phyloP scores from a whole-genome alignment of 768 basidiomycete species.

The Amanita pseudoporphyria region DNA sequence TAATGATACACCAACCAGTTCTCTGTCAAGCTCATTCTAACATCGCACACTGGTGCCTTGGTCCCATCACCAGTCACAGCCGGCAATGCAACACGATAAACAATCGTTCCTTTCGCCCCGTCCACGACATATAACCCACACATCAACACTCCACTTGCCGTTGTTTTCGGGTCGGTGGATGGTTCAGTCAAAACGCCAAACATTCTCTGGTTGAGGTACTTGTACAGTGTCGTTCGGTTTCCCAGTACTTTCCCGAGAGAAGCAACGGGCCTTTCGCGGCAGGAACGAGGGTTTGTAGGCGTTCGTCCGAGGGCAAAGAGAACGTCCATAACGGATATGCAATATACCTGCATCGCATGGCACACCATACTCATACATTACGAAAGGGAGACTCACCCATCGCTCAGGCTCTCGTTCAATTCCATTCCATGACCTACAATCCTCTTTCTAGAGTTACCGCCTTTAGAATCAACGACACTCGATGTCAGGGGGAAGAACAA shows the following conservation, averaged over 20 bases:
- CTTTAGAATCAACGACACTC: constrained; percentile 9
- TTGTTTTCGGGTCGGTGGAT: background rate
- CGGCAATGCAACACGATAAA: constrained; percentile 59
- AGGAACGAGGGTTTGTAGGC: constrained; percentile 43
- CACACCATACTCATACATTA: background rate
- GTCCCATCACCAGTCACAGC: constrained; percentile 16
- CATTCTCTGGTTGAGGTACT: constrained; percentile 84
- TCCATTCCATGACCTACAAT: constrained; percentile 51
- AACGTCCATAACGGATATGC: constrained; percentile 62
- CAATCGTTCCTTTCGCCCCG: constrained; percentile 60
- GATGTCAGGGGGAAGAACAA: constrained; percentile 52
- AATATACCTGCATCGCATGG: constrained; percentile 27
- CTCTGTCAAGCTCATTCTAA: constrained; percentile 66
- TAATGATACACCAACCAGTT: constrained; percentile 94
- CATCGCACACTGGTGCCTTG: constrained; percentile 38
- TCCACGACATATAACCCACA: constrained; percentile 79
- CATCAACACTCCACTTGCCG: constrained; percentile 10
- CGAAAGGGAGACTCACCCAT: constrained; percentile 7
- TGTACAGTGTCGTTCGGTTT: constrained; percentile 84
- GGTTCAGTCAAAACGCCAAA: constrained; percentile 51
- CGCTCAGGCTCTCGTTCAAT: constrained; percentile 30
- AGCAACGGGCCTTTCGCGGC: constrained; percentile 47
- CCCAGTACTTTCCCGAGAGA: constrained; percentile 80
- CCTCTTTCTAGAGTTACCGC: constrained; percentile 26
- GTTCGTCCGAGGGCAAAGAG: constrained; percentile 45